A percentile compares a stretch with the other conserved stretches of the same genome.
Conservation (phyloP, 306 rosid species). For the Astragalus membranaceus region DNA sequence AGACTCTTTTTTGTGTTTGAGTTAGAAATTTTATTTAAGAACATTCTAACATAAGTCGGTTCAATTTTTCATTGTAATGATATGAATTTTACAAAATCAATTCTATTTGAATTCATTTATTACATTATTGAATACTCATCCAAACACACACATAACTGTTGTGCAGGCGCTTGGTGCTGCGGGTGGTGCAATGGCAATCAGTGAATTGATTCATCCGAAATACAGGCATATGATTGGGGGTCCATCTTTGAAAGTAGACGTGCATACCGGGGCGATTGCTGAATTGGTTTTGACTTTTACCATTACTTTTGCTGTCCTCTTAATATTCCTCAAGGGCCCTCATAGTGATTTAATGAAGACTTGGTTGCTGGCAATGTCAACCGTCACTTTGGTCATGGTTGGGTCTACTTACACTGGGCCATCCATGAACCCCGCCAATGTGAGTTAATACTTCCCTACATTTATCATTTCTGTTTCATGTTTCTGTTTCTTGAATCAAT, state of each 20-base stretch:
- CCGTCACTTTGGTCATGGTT: slow-evolving; percentile 44
- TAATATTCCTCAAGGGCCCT: slow-evolving; percentile 72
- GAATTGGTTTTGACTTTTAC: slow-evolving; percentile 78
- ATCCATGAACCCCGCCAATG: slow-evolving; percentile 91
- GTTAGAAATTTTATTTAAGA: too few relatives aligned
- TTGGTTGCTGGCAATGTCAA: slow-evolving; percentile 53
- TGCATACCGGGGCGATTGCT: slow-evolving; percentile 73
- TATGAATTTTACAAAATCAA: neutral
- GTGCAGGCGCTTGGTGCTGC: slow-evolving; percentile 77
- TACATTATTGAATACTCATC: neutral
- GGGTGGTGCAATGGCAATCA: slow-evolving; percentile 71
- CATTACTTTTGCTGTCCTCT: slow-evolving; percentile 61
- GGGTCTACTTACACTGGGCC: slow-evolving; percentile 81
- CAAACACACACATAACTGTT: neutral
- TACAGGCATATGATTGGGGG: slow-evolving; percentile 79
- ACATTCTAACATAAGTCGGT: neutral
- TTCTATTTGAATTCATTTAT: neutral
- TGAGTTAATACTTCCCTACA: slow-evolving; percentile 29
- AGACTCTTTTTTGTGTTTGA: too few relatives aligned
- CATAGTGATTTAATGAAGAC: slow-evolving; percentile 44
- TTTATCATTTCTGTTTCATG: neutral
- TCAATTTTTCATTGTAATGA: neutral
- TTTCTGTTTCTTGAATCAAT: neutral
- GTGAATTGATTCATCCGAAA: slow-evolving; percentile 53
- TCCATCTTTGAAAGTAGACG: slow-evolving; percentile 78